Evolutionary conservation across 306 rosid species (phyloP), one percentile per base, ranked within the genome.

Genomic region (Rubus idaeus): DNA sequence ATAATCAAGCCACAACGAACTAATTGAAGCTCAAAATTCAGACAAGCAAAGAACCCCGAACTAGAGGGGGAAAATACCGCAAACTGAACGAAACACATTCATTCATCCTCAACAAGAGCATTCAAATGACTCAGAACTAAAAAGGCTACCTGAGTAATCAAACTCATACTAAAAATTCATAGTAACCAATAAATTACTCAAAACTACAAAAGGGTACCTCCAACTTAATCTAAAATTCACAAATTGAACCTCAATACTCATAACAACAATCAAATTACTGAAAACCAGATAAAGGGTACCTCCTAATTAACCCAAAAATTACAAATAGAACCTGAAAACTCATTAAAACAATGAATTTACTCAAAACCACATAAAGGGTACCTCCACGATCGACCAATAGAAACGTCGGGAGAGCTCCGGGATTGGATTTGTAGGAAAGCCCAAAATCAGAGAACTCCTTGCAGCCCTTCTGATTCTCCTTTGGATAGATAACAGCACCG

Each of bases 301-400:
- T 14, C 72, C 62, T 21, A 55, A 70, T 40, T 42, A 69, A 52
- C 68, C 45, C 13, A 45, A 73, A 67, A 39, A 14, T 35, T n/a
- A 30, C 3, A 12, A 55, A 73, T 8, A 12, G 45, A 51, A 21
- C 64, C 77, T 41, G 65, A 55, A 45, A 41, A 77, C 60, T 52
- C 44, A 66, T 8, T 58, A 20, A 1, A 40, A 44, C 18, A 71
- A 77, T 21, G 76, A 79, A 80, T 71, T 52, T 2, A 78, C 20
- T 30, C 0, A 40, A 58, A 73, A 58, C 66, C 20, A 68, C 4
- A 21, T 73, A 78, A 73, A 47, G 74, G 69, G 80, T 85, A 96
- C 99, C 90, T 91, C 97, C 99, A 11, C 99, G 99, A 88, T 92
- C 97, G 79, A 96, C 87, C 86, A 96, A 81, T 81, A 96, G 88